phyloP scores from a whole-genome alignment of 1,284 basidiomycete species.

The Naganishia sp. region DNA sequence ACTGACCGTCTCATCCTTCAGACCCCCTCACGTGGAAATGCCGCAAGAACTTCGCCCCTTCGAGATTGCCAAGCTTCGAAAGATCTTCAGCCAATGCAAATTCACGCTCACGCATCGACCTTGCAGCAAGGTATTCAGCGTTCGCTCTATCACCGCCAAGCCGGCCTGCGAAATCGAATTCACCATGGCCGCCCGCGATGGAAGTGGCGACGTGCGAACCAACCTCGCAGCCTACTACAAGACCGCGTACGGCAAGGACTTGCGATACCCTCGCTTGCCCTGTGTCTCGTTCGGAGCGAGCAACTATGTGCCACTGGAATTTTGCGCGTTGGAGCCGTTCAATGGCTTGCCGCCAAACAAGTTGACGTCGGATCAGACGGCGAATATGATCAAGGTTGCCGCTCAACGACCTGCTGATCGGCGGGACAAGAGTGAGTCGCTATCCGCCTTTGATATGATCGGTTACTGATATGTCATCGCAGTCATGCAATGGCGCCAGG shows the following conservation, averaged over 20 bases:
- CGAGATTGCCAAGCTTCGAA: slow-evolving; percentile 45
- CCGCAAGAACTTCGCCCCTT: slow-evolving; percentile 2
- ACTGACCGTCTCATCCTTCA: too few species aligned
- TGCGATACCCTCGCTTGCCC: slow-evolving; percentile 49
- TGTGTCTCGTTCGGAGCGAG: slow-evolving; percentile 46
- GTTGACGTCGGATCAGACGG: slow-evolving; percentile 47
- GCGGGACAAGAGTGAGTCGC: slow-evolving; percentile 35
- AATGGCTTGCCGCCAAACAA: slow-evolving; percentile 48
- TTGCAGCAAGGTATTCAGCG: slow-evolving; percentile 38
- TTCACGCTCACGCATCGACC: slow-evolving; percentile 40
- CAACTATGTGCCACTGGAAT: slow-evolving; percentile 52
- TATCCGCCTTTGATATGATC: too few species aligned
- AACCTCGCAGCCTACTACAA: slow-evolving; percentile 51
- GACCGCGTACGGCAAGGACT: slow-evolving; percentile 45
- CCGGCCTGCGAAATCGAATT: slow-evolving; percentile 46
- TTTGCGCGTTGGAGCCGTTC: slow-evolving; percentile 47
- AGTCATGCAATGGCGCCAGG: slow-evolving; percentile 46
- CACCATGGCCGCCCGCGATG: slow-evolving; percentile 37
- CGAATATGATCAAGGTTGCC: slow-evolving; percentile 54
- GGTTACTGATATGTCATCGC: neutral
- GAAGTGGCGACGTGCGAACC: slow-evolving; percentile 5
- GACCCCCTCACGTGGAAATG: slow-evolving; percentile 9
- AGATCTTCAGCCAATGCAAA: slow-evolving; percentile 41
- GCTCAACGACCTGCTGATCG: slow-evolving; percentile 50
- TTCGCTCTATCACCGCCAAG: slow-evolving; percentile 43